phyloP scores from a whole-genome alignment of 148 eudicot genomes.

The Nepenthes mirabilis region DNA sequence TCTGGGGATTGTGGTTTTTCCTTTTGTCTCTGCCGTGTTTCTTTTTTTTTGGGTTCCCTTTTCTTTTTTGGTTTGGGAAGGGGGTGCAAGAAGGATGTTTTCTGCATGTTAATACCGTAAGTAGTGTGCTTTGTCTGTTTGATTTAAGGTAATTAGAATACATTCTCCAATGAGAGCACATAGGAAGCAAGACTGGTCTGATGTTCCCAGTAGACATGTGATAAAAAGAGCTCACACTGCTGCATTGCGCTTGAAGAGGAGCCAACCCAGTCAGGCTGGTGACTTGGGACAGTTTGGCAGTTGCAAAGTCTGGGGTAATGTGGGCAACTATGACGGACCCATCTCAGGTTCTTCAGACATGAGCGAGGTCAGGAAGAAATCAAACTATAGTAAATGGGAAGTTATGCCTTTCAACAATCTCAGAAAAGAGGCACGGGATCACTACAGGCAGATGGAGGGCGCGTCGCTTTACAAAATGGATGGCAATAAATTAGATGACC shows the following conservation, averaged over 20 bases:
- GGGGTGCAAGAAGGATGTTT: background rate
- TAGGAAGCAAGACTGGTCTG: constrained; percentile 83
- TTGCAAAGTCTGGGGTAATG: constrained; percentile 91
- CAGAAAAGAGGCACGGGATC: constrained; percentile 67
- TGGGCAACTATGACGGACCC: constrained; percentile 45
- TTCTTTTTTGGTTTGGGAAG: background rate
- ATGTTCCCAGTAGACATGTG: constrained; percentile 67
- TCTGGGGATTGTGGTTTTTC: background rate
- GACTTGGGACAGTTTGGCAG: constrained; percentile 79
- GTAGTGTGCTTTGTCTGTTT: background rate
- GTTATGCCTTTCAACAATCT: constrained; percentile 57
- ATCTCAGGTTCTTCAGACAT: constrained; percentile 73
- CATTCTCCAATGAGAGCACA: constrained; percentile 96
- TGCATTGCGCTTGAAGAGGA: constrained; percentile 57
- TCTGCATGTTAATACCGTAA: background rate
- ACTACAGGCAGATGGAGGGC: constrained; percentile 75
- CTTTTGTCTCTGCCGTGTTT: background rate
- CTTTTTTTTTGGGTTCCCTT: background rate
- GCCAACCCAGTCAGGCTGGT: constrained; percentile 27
- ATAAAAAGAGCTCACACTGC: constrained; percentile 74
- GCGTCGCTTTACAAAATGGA: constrained; percentile 84
- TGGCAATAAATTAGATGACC: constrained; percentile 88
- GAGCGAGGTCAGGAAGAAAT: constrained; percentile 48
- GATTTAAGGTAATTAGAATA: constrained; percentile 69
- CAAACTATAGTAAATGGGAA: constrained; percentile 90